These are phyloP conservation scores for Pseudocercospora macadamiae DNA, from an alignment of 2,329 filamentous ascomycete species.

Conservation along the genomic window DNA sequence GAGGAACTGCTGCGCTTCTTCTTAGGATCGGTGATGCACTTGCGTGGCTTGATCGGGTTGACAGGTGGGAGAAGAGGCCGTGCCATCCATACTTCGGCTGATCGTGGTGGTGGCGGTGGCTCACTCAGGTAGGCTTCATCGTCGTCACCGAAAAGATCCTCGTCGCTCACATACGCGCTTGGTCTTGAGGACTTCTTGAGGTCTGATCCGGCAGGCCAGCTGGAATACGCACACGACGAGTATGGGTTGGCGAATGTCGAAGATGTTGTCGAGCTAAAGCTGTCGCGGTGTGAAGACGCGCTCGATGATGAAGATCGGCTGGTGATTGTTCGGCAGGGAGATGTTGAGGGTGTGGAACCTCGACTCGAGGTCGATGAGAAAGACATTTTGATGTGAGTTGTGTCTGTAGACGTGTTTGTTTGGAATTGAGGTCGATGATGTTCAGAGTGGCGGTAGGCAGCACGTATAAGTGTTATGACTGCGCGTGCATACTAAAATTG, in stretches of 20 bases:
- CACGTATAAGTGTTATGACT: slow-evolving; percentile 17
- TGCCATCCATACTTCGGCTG: slow-evolving; percentile 39
- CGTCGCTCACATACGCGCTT: slow-evolving; percentile 42
- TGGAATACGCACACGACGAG: slow-evolving; percentile 25
- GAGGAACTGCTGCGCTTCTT: slow-evolving; percentile 27
- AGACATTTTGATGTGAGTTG: slow-evolving; percentile 11
- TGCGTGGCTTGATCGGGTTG: slow-evolving; percentile 24
- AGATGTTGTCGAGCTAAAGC: slow-evolving; percentile 11
- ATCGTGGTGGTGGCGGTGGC: slow-evolving; percentile 39
- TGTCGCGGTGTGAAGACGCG: slow-evolving; percentile 20
- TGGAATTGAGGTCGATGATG: background rate
- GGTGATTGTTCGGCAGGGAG: slow-evolving; percentile 22
- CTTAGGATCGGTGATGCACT: slow-evolving; percentile 22
- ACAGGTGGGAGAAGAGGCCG: slow-evolving; percentile 36
- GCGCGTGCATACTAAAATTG: slow-evolving; percentile 17
- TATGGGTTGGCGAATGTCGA: slow-evolving; percentile 24
- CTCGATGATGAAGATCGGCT: slow-evolving; percentile 22
- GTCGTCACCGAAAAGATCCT: slow-evolving; percentile 42
- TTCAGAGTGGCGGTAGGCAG: slow-evolving; percentile 9
- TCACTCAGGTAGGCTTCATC: slow-evolving; percentile 37
- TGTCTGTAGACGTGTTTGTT: slow-evolving; percentile 1
- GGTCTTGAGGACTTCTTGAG: slow-evolving; percentile 27
- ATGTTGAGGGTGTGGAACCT: slow-evolving; percentile 15
- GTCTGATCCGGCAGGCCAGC: slow-evolving; percentile 23
- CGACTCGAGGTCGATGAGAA: slow-evolving; percentile 18